phyloP scores from a whole-genome alignment of 1,139 yeast species.

The Suhomyces atakaporum region DNA sequence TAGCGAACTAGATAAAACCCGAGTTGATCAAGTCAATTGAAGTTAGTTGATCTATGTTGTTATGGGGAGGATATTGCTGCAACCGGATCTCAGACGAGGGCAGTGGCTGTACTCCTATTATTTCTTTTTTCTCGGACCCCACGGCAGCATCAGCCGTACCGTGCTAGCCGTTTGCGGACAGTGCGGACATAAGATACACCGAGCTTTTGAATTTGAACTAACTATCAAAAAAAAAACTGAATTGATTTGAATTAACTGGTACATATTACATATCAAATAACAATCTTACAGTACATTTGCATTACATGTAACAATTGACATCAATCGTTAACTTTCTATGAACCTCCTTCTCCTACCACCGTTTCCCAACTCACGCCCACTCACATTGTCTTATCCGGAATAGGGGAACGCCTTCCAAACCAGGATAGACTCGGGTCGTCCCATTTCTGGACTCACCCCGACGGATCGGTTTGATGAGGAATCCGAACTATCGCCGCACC shows the following conservation, averaged over 20 bases:
- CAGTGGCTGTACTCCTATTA: slow-evolving; percentile 7
- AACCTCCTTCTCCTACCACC: not conserved
- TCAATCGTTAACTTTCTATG: no score
- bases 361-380: no score
- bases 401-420: slow-evolving; percentile 18
- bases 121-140: slow-evolving; percentile 13
- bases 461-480: not conserved
- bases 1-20: no score
- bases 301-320: no score
- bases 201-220: no score
- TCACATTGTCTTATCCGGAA: slow-evolving; percentile 19
- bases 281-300: no score
- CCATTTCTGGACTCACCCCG: slow-evolving; percentile 1
- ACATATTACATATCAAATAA: no score
- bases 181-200: not conserved
- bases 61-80: not conserved
- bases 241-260: no score
- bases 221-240: no score
- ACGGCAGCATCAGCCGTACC: slow-evolving; percentile 17
- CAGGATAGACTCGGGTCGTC: slow-evolving; percentile 6
- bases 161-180: slow-evolving; percentile 8
- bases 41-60: no score
- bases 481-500: not conserved
- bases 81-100: slow-evolving; percentile 1
- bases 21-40: no score